Evolutionary conservation across 768 basidiomycete genomes (phyloP).

Genomic region (Agaricus bisporus): DNA sequence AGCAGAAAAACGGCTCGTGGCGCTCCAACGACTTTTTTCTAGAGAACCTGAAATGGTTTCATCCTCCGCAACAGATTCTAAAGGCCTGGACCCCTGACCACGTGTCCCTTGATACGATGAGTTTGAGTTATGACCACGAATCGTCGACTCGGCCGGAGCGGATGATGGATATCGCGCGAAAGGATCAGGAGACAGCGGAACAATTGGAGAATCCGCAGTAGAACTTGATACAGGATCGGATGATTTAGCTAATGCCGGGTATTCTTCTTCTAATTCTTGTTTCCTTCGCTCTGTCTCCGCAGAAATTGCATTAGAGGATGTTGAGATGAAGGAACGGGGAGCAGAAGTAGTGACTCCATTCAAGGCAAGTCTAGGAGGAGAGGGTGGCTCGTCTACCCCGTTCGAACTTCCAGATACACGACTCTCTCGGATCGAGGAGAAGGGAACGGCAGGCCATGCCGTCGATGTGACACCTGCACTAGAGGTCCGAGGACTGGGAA

Average conservation of each 20-base stretch:
- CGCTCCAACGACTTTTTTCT: conserved; percentile 18
- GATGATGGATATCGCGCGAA: conserved; percentile 70
- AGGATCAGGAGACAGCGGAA: conserved; percentile 81
- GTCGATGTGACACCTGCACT: conserved; percentile 6
- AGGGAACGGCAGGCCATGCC: conserved; percentile 38
- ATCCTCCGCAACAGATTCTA: conserved; percentile 13
- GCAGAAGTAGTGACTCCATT: conserved; percentile 64
- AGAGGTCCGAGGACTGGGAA: conserved; percentile 10
- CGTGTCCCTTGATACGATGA: conserved; percentile 36
- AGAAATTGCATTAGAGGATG: conserved; percentile 24
- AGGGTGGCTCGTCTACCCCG: conserved; percentile 29
- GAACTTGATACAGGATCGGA: conserved; percentile 17
- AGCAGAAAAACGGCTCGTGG: conserved; percentile 68
- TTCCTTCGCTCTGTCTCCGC: conserved; percentile 42
- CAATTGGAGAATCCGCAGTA: conserved; percentile 48
- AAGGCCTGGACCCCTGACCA: conserved; percentile 10
- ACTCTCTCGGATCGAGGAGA: conserved; percentile 22
- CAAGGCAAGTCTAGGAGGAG: conserved; percentile 58
- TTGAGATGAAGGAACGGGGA: conserved; percentile 38
- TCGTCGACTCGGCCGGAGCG: conserved; percentile 32
- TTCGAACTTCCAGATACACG: conserved; percentile 19
- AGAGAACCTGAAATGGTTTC: conserved; percentile 5
- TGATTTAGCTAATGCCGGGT: conserved; percentile 36
- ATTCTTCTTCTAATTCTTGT: conserved; percentile 47
- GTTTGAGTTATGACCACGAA: conserved; percentile 19